These are phyloP conservation scores for Tagetes patula DNA, from an alignment of 129 eudicot species.

Conservation along the genomic window DNA sequence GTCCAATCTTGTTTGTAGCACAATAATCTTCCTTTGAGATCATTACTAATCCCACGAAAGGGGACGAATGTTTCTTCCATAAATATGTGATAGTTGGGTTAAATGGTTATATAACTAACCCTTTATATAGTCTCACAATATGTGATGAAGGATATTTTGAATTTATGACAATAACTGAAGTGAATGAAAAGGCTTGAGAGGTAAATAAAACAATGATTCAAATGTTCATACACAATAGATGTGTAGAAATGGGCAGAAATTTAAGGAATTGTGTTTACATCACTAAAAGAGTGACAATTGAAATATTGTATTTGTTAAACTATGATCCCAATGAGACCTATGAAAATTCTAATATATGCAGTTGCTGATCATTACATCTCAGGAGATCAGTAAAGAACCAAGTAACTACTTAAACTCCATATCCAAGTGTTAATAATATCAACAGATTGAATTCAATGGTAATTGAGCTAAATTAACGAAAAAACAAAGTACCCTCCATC, in stretches of 20 bases:
- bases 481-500: constrained; percentile 40
- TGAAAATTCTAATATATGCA: constrained; percentile 30
- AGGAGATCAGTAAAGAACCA: constrained; percentile 37
- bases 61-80: constrained; percentile 99
- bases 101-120: background rate
- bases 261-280: constrained; percentile 33
- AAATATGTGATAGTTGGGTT: constrained; percentile 26
- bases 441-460: constrained; percentile 34
- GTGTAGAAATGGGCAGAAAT: constrained; percentile 41
- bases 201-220: constrained; percentile 41
- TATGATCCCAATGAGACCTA: constrained; percentile 40
- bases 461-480: constrained; percentile 18
- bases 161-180: background rate
- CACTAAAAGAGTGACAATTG: constrained; percentile 18
- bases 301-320: constrained; percentile 19
- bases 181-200: constrained; percentile 64
- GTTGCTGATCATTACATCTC: constrained; percentile 38
- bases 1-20: constrained; percentile 99
- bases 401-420: constrained; percentile 44
- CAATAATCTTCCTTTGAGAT: constrained; percentile 80
- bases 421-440: constrained; percentile 9
- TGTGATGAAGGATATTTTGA: background rate
- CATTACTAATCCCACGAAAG: constrained; percentile 89
- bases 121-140: background rate
- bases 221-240: constrained; percentile 35